A percentile compares a stretch with the other conserved stretches of the same genome.
Conservation (phyloP, 176 grass and related monocot species). For the Triticum aestivum region DNA sequence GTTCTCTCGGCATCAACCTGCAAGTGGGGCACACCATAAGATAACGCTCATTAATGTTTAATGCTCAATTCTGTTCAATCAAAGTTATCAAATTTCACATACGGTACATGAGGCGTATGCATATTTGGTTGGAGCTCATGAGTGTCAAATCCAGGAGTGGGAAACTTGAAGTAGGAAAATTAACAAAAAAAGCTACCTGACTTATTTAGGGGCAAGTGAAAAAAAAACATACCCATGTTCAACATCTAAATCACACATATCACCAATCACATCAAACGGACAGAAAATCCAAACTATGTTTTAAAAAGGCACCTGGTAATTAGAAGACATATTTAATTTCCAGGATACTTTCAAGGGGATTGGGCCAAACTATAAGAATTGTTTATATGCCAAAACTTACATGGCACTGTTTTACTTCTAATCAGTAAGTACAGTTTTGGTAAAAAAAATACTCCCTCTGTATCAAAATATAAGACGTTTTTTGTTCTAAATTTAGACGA, state of each 20-base stretch:
- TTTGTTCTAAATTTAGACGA: too few species aligned
- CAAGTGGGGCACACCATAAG: conserved; percentile 5
- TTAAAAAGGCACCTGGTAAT: neutral
- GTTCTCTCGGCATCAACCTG: conserved; percentile 96
- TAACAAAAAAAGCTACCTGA: neutral
- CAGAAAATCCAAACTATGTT: neutral
- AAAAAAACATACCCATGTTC: neutral
- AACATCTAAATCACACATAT: neutral
- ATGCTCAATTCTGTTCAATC: conserved; percentile 6
- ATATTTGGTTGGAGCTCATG: conserved; percentile 11
- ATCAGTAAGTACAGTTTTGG: neutral
- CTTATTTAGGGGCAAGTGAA: neutral
- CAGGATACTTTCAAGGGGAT: neutral
- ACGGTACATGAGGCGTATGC: neutral
- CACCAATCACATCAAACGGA: neutral
- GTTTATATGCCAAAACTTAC: conserved; percentile 12
- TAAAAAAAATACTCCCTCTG: neutral
- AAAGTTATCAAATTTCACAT: neutral
- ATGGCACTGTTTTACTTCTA: conserved; percentile 16
- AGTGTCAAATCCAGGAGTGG: neutral
- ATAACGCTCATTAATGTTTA: neutral
- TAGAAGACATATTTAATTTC: neutral
- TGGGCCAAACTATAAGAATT: neutral
- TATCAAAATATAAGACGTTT: too few species aligned
- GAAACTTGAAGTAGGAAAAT: conserved; percentile 21